Conservation (phyloP, 345 rosid genomes). For the Eucalyptus pumila region DNA sequence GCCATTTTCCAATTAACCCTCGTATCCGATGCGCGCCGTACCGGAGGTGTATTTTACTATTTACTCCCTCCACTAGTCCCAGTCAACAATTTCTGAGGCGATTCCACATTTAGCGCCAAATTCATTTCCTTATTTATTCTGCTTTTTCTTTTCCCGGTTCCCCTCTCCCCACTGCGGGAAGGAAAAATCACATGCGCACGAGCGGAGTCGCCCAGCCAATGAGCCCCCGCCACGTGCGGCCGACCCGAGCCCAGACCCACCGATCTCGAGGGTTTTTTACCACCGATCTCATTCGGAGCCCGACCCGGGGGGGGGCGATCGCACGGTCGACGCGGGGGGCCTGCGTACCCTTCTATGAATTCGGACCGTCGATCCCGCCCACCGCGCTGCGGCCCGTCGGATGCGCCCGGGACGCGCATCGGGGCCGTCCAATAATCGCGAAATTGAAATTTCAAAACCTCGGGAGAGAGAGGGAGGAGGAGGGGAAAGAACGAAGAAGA, state of each 20-base stretch:
- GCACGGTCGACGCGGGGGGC: conserved; percentile 16
- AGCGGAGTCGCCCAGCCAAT: neutral
- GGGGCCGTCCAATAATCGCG: conserved; percentile 34
- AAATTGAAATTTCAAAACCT: conserved; percentile 85
- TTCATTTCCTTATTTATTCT: neutral
- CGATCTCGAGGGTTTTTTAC: neutral
- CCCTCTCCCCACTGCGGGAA: neutral
- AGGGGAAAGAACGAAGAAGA: conserved; percentile 14
- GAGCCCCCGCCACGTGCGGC: neutral
- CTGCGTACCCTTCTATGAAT: conserved; percentile 27
- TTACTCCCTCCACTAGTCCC: neutral
- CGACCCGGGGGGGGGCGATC: conserved; percentile 7
- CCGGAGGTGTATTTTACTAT: neutral
- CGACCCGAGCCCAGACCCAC: neutral
- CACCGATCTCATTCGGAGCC: neutral
- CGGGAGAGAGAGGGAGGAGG: conserved; percentile 78
- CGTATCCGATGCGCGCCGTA: neutral
- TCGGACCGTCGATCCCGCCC: conserved; percentile 30
- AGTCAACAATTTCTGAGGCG: neutral
- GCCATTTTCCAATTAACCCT: neutral
- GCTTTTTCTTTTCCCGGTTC: neutral
- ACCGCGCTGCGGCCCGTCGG: conserved; percentile 16
- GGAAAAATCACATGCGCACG: neutral
- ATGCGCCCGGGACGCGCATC: conserved; percentile 25
- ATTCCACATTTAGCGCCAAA: conserved; percentile 7